Percentiles rank a stretch among this genome's conserved stretches.
Evolutionary conservation across 805 yeast genomes (phyloP).

Genomic region (Helenozyma rhizophorensis): DNA sequence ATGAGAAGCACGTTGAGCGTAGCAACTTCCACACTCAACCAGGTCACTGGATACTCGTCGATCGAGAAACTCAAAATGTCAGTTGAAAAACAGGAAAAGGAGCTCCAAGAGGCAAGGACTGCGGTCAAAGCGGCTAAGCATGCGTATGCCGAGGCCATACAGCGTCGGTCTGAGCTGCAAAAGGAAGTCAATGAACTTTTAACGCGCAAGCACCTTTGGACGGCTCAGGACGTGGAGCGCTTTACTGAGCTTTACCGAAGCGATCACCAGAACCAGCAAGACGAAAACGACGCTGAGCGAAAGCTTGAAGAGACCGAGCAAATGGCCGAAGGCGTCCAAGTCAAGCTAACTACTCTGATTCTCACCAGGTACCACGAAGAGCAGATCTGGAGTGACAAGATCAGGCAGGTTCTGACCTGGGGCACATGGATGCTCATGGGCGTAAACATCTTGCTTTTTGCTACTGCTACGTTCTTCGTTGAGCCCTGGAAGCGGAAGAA

Average conservation of each 20-base stretch:
- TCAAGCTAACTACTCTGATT: conserved; percentile 68
- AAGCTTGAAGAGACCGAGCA: conserved; percentile 52
- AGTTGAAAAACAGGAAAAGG: conserved; percentile 54
- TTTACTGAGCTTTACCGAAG: conserved; percentile 78
- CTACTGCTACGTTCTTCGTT: conserved; percentile 77
- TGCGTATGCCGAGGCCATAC: conserved; percentile 56
- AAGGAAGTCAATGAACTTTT: conserved; percentile 81
- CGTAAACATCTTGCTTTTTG: conserved; percentile 69
- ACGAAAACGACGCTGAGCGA: conserved; percentile 49
- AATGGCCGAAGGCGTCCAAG: conserved; percentile 64
- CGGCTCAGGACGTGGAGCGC: conserved; percentile 68
- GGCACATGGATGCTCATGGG: conserved; percentile 92
- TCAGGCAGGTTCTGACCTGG: conserved; percentile 92
- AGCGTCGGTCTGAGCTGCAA: conserved; percentile 65
- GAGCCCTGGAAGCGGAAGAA: conserved; percentile 93
- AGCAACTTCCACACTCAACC: conserved; percentile 71
- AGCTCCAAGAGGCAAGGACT: conserved; percentile 45
- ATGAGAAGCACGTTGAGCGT: conserved; percentile 54
- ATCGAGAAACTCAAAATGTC: conserved; percentile 66
- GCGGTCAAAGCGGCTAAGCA: conserved; percentile 47
- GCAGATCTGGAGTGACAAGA: conserved; percentile 97
- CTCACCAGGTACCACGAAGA: conserved; percentile 92
- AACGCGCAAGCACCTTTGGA: conserved; percentile 83
- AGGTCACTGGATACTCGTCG: conserved; percentile 84
- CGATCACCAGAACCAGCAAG: conserved; percentile 69